Percentiles rank a stretch among this genome's conserved stretches.
These are phyloP conservation scores for Candida ovalis DNA, from an alignment of 805 yeast genomes.

Conservation along the genomic window DNA sequence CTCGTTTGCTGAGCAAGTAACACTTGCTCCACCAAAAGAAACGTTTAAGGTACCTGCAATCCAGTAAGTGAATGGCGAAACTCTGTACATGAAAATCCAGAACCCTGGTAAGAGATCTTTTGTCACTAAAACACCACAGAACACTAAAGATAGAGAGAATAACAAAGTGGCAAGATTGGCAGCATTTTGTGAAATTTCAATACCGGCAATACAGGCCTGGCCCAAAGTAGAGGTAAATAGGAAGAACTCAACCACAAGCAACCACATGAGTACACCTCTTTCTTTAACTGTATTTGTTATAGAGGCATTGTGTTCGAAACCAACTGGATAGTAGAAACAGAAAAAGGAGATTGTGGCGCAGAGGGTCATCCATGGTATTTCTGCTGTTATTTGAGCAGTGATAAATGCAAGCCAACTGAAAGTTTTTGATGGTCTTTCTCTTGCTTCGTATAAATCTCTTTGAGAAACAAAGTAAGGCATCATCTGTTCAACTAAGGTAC, in stretches of 20 bases:
- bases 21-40: slow-evolving; percentile 46
- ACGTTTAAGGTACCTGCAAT: slow-evolving; percentile 48
- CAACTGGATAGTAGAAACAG: slow-evolving; percentile 66
- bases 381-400: slow-evolving; percentile 56
- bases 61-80: slow-evolving; percentile 63
- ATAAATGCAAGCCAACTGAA: slow-evolving; percentile 62
- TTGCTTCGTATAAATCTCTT: slow-evolving; percentile 61
- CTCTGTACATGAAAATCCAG: slow-evolving; percentile 71
- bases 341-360: slow-evolving; percentile 57
- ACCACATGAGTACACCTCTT: slow-evolving; percentile 48
- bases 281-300: slow-evolving; percentile 39
- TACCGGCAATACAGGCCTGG: slow-evolving; percentile 51
- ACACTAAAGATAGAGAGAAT: slow-evolving; percentile 56
- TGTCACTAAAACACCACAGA: slow-evolving; percentile 71
- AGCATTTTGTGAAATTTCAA: slow-evolving; percentile 53
- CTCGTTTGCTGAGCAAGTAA: slow-evolving; percentile 46
- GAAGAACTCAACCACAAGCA: slow-evolving; percentile 39
- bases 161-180: slow-evolving; percentile 52
- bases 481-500: slow-evolving; percentile 54
- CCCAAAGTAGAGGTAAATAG: slow-evolving; percentile 54
- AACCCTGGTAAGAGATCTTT: slow-evolving; percentile 44
- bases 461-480: slow-evolving; percentile 55
- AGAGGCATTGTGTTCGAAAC: slow-evolving; percentile 56
- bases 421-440: slow-evolving; percentile 67
- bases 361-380: slow-evolving; percentile 56